Base-by-base conservation (phyloP, 495 filamentous ascomycete species). In the Monascus purpureus region DNA sequence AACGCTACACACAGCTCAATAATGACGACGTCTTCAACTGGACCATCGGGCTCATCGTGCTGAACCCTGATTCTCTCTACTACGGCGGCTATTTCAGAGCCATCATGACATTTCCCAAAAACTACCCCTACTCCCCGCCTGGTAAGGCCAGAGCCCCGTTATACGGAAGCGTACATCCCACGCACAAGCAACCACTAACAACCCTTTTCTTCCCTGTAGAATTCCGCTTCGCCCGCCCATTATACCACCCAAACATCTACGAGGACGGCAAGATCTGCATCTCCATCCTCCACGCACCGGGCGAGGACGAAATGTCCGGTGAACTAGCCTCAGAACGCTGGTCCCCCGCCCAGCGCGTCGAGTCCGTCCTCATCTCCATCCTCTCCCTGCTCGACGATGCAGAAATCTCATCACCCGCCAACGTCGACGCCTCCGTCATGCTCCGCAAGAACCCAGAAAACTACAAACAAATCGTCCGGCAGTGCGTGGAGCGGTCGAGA, bases 221-320 rank as follows among this genome's bases (percentile, higher is more conserved):
- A 47, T 97, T 97, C 61, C 74, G 76, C 31, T 95, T 97, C 65
- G 47, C 71, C 11, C 68, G 75, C 6, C 81, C 86, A 14, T 67
- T 87, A 28, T 84, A 77, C 55, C 90, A 97, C 56, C 90, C 90
- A 4, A 97, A 97, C 50, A 75, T 97, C 51, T 94, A 95, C 55
- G 53, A 68, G 6, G 81, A 93, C 53, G 90, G 90, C 42, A 77
- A 76, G 33, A 70, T 96, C 12, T 96, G 90, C 63, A 95, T 97
- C 51, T 94, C 87, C 25, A 97, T 97, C 45, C 73, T 97, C 3
- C 88, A 97, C 56, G 65, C 75, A 7, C 85, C 90, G 1, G 90
- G 88, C 37, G 83, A 93, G 31, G 88, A 95, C 47, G 71, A 78
- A 40, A 84, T 82, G 64, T 93, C 86, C 16, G 90, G 90, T 31